Evolutionary conservation across 768 basidiomycete genomes (phyloP).

Genomic region (Tylopilus intermedius): DNA sequence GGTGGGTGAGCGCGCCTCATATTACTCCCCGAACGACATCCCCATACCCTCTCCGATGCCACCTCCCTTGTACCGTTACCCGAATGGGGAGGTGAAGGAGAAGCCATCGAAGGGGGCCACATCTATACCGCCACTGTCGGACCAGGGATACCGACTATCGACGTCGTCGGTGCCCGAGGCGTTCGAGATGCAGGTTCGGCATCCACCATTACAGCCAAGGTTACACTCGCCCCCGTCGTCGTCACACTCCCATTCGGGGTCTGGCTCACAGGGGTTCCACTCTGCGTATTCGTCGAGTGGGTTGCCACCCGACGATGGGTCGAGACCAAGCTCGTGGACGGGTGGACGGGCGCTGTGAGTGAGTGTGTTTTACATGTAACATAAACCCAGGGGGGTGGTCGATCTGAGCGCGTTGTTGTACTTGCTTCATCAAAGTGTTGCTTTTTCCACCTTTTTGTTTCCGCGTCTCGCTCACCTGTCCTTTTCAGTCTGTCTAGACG

Average conservation of each 20-base stretch:
- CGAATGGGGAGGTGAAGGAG: slow-evolving; percentile 43
- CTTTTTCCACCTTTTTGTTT: neutral
- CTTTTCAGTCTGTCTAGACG: neutral
- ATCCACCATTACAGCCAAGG: slow-evolving; percentile 13
- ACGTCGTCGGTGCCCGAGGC: slow-evolving; percentile 21
- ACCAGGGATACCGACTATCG: neutral
- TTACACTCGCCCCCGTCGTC: neutral
- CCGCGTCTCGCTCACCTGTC: neutral
- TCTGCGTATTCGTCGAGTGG: neutral
- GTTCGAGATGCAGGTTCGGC: slow-evolving; percentile 38
- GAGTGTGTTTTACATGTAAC: slow-evolving; percentile 11
- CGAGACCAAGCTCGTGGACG: slow-evolving; percentile 15
- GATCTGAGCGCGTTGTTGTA: slow-evolving; percentile 24
- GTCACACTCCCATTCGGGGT: neutral
- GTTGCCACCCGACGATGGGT: neutral
- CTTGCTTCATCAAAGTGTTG: slow-evolving; percentile 12
- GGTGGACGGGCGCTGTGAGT: slow-evolving; percentile 17
- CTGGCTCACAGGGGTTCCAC: slow-evolving; percentile 10
- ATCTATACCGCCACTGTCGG: neutral
- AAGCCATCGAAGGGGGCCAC: slow-evolving; percentile 16
- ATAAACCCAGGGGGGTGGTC: slow-evolving; percentile 5
- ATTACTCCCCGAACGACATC: slow-evolving; percentile 53
- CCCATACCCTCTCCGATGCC: slow-evolving; percentile 55
- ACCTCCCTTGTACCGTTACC: slow-evolving; percentile 41
- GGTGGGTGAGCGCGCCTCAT: slow-evolving; percentile 38